Evolutionary conservation across 179 eudicot species (phyloP), one percentile per base, ranked within the genome.

Genomic region (Spinacia oleracea): DNA sequence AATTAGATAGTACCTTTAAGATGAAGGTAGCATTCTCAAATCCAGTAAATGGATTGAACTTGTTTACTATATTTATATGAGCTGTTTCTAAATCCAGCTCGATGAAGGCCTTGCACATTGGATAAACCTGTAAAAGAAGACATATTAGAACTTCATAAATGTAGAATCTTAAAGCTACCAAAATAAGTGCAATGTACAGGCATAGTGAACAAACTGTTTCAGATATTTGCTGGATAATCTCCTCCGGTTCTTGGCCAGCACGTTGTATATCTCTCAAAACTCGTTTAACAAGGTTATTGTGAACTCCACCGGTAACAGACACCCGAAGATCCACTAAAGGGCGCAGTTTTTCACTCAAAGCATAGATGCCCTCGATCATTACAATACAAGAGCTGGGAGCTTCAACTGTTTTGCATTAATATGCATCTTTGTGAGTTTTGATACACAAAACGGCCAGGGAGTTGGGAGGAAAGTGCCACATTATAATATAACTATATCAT

Each of bases 11-110:
- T 50, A 95, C 98, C 98, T 95, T 95, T 72, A 95, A 85, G 70
- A 95, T 89, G 82, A 93, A 95, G 71, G 96, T 90, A 51, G 98
- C 98, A 78, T 83, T 82, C 84, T 95, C 97, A 78, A 95, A 95
- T 76, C 98, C 98, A 27, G 92, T 90, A 74, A 95, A 95, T 66
- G 98, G 98, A 78, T 95, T 95, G 85, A 95, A 95, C 84, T 93
- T 95, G 91, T 95, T 95, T 53, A 82, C 84, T 63, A 95, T 95
- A 87, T 89, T 91, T 76, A 95, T 90, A 73, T 95, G 97, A 3
- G 98, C 97, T 34, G 95, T 95, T 85, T 92, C 90, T 74, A 95
- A 89, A 84, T 95, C 97, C 78, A 97, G 98, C 85, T 95, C 98
- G 66, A 95, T 95, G 76, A 95, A 95, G 74, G 97, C 97, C 88